phyloP scores from a whole-genome alignment of 306 rosid species.

The Cucurbita pepo region DNA sequence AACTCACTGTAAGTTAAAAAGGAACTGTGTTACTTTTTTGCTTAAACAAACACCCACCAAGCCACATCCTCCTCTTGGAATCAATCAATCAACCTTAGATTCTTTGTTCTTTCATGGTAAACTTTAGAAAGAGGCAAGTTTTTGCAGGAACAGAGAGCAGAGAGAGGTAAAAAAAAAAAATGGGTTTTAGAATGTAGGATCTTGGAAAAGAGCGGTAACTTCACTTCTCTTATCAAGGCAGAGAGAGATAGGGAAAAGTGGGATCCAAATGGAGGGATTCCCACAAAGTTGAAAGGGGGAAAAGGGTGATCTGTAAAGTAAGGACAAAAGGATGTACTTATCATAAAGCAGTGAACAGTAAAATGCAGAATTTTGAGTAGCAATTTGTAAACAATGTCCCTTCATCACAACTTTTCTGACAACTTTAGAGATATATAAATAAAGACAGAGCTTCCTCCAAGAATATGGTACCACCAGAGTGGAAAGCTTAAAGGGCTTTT shows the following conservation, averaged over 20 bases:
- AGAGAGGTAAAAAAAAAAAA: too few relatives aligned
- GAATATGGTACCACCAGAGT: conserved; percentile 10
- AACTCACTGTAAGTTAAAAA: conserved; percentile 40
- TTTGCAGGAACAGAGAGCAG: too few relatives aligned
- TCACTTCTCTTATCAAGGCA: neutral
- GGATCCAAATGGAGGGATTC: neutral
- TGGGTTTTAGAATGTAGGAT: too few relatives aligned
- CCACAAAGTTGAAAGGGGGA: neutral
- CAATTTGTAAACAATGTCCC: neutral
- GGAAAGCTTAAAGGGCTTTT: neutral
- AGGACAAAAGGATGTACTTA: neutral
- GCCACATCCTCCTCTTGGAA: neutral
- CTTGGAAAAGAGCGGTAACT: neutral
- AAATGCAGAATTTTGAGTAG: neutral
- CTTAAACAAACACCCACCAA: neutral
- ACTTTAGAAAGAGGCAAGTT: too few relatives aligned
- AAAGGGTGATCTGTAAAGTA: neutral
- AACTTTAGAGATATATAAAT: neutral
- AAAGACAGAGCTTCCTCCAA: neutral
- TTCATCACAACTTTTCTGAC: neutral
- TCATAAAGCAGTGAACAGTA: neutral
- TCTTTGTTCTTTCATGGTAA: too few relatives aligned
- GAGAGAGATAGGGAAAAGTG: neutral
- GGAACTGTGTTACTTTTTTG: neutral
- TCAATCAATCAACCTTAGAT: neutral